Base-by-base conservation (phyloP, 495 filamentous ascomycete genomes). In the Podospora appendiculata region DNA sequence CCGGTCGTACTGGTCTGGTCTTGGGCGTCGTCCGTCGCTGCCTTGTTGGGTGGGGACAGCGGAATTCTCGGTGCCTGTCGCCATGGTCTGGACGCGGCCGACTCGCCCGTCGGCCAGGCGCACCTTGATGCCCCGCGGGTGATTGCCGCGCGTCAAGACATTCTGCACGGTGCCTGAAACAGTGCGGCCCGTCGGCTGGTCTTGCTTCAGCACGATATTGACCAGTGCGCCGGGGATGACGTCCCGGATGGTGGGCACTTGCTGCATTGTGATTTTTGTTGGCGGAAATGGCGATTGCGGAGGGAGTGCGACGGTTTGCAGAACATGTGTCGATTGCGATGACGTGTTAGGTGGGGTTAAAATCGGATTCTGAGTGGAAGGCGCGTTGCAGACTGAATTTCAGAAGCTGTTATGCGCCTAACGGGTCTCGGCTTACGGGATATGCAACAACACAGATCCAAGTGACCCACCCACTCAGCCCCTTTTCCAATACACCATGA, bases 71-170 rank as follows among this genome's bases (percentile, higher is more conserved):
- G 16, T 32, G 13, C 44, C 38, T 41, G 42, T 48, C 42, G 58
- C 69, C 58, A 84, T 73, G 54, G 65, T 71, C 62, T 89, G 85
- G 33, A 89, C 84, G 34, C 86, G 67, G 3, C 86, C 86, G 13
- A 89, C 75, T 44, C 82, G 71, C 6, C 86, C 86, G 64, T 87
- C 82, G 13, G 67, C 60, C 2, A 89, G 67, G 3, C 84, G 77
- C 13, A 90, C 86, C 68, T 90, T 90, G 68, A 90, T 85, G 45
- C 86, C 86, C 33, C 82, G 72, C n/a, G 83, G 81, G 55, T 90
- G 86, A 49, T 88, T 76, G 11, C 84, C 85, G 8, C 71, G 61
- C n/a, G 86, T 89, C 17, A 89, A 68, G 7, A 89, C 64, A 16
- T 85, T 77, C 33, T 67, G 67, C 4, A 89, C 78, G 0, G 68